Evolutionary conservation across 2,329 filamentous ascomycete genomes (phyloP).

Genomic region (Pseudogymnoascus sp.): DNA sequence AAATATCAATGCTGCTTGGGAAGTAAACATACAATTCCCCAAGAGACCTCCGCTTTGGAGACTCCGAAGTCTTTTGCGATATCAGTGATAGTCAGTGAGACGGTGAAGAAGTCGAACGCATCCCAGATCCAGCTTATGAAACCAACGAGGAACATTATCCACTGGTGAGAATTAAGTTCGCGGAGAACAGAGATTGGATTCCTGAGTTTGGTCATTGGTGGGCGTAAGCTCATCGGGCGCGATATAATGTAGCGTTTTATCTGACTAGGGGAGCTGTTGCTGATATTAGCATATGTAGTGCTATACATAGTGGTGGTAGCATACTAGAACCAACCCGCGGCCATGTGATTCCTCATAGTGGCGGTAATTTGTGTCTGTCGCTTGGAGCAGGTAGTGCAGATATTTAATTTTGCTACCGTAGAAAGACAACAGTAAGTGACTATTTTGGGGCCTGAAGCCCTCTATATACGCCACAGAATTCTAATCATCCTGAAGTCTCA

Average conservation of each 20-base stretch:
- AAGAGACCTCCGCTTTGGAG: constrained; percentile 5
- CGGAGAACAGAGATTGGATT: not conserved
- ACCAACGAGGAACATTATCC: constrained; percentile 1
- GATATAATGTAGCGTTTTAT: constrained; percentile 2
- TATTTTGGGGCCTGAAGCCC: not conserved
- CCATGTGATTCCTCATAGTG: not conserved
- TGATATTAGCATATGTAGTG: not conserved
- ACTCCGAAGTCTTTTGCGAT: constrained; percentile 27
- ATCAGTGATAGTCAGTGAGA: constrained; percentile 66
- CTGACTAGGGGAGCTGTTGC: not conserved
- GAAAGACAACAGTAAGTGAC: not conserved
- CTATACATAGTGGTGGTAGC: not conserved
- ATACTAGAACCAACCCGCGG: constrained; percentile 2
- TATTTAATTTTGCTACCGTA: not conserved
- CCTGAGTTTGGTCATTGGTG: not conserved
- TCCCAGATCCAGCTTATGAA: constrained; percentile 38
- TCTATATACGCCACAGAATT: not conserved
- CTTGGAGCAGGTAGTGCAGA: not conserved
- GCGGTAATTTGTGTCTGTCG: not conserved
- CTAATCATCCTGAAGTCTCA: not conserved
- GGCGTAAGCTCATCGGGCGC: not conserved
- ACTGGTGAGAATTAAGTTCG: not conserved
- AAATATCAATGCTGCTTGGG: not conserved
- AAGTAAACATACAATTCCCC: constrained; percentile 3
- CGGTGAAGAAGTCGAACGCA: constrained; percentile 72